Evolutionary conservation across 148 eudicot genomes (phyloP).

Genomic region (Silene uniflora): DNA sequence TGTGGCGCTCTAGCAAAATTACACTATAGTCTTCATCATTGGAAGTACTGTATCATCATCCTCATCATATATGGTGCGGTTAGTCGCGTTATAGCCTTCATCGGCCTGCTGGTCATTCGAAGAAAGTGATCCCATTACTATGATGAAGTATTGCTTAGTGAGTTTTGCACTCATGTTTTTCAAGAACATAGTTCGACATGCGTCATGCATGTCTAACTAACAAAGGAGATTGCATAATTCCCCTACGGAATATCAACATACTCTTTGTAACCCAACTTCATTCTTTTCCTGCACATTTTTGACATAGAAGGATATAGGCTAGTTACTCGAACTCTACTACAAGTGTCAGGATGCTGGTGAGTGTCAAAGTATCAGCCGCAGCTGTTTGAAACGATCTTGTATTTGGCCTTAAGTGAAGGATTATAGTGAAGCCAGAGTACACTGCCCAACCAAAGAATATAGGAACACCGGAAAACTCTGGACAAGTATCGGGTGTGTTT

Average conservation of each 20-base stretch:
- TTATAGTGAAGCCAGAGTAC: too few species aligned
- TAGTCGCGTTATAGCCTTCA: conserved; percentile 49
- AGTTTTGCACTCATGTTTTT: not conserved
- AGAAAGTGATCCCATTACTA: conserved; percentile 33
- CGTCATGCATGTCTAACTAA: too few species aligned
- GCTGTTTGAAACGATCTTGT: too few species aligned
- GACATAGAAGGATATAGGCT: not conserved
- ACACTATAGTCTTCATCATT: conserved; percentile 38
- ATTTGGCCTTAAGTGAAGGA: too few species aligned
- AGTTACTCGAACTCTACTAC: too few species aligned
- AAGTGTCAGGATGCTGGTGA: too few species aligned
- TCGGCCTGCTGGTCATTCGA: conserved; percentile 42
- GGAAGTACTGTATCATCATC: conserved; percentile 37
- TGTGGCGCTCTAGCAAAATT: conserved; percentile 44
- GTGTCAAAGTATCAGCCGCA: too few species aligned
- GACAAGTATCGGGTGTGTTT: too few species aligned
- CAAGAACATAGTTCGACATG: too few species aligned
- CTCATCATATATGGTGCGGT: conserved; percentile 39
- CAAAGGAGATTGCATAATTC: not conserved
- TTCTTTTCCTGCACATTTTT: not conserved
- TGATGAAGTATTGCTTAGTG: not conserved
- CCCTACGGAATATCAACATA: not conserved
- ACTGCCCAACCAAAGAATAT: too few species aligned
- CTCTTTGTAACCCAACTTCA: not conserved
- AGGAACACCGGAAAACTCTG: too few species aligned